Base-by-base conservation (phyloP, 768 basidiomycete species). In the Ramaria rubella region DNA sequence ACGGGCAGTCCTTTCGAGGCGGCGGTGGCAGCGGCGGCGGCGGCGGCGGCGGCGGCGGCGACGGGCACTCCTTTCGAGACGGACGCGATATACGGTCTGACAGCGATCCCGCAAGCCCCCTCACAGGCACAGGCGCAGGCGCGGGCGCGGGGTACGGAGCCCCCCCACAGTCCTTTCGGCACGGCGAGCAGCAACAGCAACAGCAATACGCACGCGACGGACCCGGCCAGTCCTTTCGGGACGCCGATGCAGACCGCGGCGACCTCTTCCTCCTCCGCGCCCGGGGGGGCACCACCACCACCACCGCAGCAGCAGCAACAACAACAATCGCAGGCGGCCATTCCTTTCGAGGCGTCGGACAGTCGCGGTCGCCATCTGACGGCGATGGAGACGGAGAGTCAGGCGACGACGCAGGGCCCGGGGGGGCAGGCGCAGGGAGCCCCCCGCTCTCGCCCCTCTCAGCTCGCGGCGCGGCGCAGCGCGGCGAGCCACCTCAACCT, bases 171-270 rank as follows among this genome's bases (percentile, higher is more conserved):
- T 21, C 29, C 49, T 36, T 36, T 51, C 24, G 42, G 49, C 34
- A 49, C 45, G 23, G 48, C 52, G 23, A 55, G 54, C 44, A 51
- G 34, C 44, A n/a, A 24, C 52, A 43, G 34, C 45, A 40, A 45
- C 59, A 57, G 54, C 60, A 59, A 48, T 49, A 65, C 58, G 64
- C 66, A 65, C 60, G 68, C 68, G 60, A 68, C 65, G 49, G 49
- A 51, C 5, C 49, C 64, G 74, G 63, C 48, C 82, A 84, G 82
- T 86, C 84, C 82, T 85, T 85, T 85, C 84, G 81, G 79, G 81
- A 81, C 76, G 75, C 40, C 40, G 34, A 14, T 42, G 38, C 42
- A 31, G 49, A n/a, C 23, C n/a, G n/a, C n/a, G n/a, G n/a, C n/a
- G n/a, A n/a, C 58, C 27, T 54, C 58, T 45, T 43, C 57, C 12